phyloP scores from a whole-genome alignment of 192 early-diverging fungal species.

The Allomyces javanicus region DNA sequence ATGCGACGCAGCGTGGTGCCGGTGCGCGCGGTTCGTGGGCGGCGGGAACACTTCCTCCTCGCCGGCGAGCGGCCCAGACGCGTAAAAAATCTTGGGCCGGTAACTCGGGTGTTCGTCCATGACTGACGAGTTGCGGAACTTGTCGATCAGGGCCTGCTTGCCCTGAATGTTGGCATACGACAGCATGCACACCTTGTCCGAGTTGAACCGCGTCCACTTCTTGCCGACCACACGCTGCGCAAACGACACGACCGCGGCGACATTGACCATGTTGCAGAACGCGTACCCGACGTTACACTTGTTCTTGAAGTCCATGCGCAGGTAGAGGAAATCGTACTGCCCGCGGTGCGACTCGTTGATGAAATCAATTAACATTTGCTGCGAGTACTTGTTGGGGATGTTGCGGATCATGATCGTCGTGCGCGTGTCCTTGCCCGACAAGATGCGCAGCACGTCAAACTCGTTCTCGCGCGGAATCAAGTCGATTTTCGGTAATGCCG shows the following conservation, averaged over 20 bases:
- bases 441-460: conserved; percentile 7
- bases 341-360: conserved; percentile 49
- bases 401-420: conserved; percentile 77
- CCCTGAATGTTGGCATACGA: conserved; percentile 71
- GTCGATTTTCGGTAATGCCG: conserved; percentile 1
- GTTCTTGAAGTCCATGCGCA: conserved; percentile 75
- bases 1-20: no score
- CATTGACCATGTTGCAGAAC: conserved; percentile 49
- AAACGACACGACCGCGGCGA: conserved; percentile 42
- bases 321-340: conserved; percentile 57
- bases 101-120: conserved; percentile 57
- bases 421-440: conserved; percentile 31
- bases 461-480: neutral
- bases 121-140: conserved; percentile 61
- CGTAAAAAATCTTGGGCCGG: conserved; percentile 56
- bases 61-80: conserved; percentile 32
- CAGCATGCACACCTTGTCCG: conserved; percentile 50
- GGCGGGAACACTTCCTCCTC: conserved; percentile 41
- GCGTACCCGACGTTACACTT: conserved; percentile 72
- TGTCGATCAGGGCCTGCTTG: conserved; percentile 43
- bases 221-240: conserved; percentile 44
- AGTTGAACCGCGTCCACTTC: conserved; percentile 60
- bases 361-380: conserved; percentile 55
- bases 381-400: conserved; percentile 72
- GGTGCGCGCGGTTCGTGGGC: conserved; percentile 13